Conservation (phyloP, 2,329 filamentous ascomycete genomes). For the Penicillium sp. region DNA sequence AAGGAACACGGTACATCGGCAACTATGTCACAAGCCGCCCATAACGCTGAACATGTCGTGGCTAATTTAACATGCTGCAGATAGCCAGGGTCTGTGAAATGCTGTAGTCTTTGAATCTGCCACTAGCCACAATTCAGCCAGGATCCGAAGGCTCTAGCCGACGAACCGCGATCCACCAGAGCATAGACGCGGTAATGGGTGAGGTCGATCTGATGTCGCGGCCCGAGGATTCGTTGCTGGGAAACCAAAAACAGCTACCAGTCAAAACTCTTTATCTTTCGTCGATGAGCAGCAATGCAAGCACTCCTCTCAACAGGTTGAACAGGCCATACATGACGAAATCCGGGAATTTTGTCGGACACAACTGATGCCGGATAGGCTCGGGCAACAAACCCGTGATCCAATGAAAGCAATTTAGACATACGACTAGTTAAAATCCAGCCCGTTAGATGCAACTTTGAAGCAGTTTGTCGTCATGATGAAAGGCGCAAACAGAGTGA, state of each 20-base stretch:
- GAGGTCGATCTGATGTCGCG: slow-evolving; percentile 6
- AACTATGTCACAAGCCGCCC: background rate
- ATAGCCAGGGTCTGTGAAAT: background rate
- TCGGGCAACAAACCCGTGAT: background rate
- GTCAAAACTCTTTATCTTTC: background rate
- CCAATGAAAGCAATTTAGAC: background rate
- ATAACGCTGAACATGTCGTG: background rate
- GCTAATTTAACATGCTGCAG: background rate
- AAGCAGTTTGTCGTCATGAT: slow-evolving; percentile 11
- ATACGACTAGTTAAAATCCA: slow-evolving; percentile 4
- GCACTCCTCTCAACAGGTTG: slow-evolving; percentile 4
- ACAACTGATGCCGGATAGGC: slow-evolving; percentile 4
- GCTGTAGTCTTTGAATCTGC: background rate
- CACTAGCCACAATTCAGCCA: background rate
- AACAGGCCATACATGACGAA: background rate
- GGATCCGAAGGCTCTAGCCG: background rate
- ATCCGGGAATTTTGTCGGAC: background rate
- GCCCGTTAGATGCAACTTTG: slow-evolving; percentile 2
- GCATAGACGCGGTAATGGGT: background rate
- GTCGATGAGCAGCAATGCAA: slow-evolving; percentile 3
- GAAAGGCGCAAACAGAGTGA: slow-evolving; percentile 8
- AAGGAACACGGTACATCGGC: background rate
- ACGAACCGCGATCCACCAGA: background rate
- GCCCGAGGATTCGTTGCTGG: background rate
- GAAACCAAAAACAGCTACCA: background rate